Base-by-base conservation (phyloP, 805 yeast genomes). In the Wickerhamiella domercqiae region DNA sequence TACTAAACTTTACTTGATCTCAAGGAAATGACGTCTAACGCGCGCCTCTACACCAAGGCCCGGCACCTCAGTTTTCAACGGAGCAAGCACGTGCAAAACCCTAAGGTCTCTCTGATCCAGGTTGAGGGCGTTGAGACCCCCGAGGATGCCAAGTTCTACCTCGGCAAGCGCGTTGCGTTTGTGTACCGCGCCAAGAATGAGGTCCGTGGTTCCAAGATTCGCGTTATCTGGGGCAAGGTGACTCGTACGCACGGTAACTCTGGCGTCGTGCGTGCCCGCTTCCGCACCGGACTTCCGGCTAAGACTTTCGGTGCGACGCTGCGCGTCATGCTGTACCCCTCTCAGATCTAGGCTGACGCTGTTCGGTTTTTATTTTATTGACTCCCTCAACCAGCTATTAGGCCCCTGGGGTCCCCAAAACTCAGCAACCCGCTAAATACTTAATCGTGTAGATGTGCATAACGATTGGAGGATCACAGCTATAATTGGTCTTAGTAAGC, bases 1-100 rank as follows among this genome's bases (percentile, higher is more conserved):
- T 28, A 28, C 30, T 28, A 28, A 28, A 15, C 30, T 28, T 17
- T 28, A 15, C 16, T 28, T 17, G 16, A 28, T 17, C n/a, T n/a
- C n/a, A 18, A 32, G 33, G 37, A 41, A 46, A 48, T 49, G 53
- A 51, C 54, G 42, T 42, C 46, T 42, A 48, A 49, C 46, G 48
- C 48, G 38, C 49, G 52, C 51, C 44, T 90, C 73, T 90, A 90
- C 95, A 97, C 90, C 71, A 90, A 87, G 78, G 98, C 97, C 73
- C 90, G 87, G 78, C 98, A 90, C 80, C 67, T 90, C 64, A 86
- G 96, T 60, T 90, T 87, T 93, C 97, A 90, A 77, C 93, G 98
- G 75, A 84, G 96, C 59, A 90, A 90, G 84, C 76, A 76, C 68
- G 82, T 79, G 65, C 84, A 78, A 78, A 82, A 90, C 93, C 96